phyloP scores from a whole-genome alignment of 164 flowering plant species.

The Dillenia suffruticosa region DNA sequence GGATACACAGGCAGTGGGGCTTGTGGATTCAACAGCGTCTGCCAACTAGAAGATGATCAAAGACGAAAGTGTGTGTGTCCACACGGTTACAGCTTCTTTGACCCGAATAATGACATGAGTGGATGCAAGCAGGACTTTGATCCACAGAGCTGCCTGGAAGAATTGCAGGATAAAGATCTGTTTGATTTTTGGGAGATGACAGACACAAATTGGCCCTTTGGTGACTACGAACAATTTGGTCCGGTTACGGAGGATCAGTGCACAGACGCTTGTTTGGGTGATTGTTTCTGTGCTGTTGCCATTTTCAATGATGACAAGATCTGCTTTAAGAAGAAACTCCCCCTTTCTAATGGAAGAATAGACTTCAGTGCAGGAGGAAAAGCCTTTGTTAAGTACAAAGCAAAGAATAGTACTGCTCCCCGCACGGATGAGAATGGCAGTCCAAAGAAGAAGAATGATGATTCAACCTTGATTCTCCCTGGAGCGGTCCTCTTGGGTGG shows the following conservation, averaged over 20 bases:
- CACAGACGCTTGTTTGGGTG: conserved; percentile 13
- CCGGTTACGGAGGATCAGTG: conserved; percentile 2
- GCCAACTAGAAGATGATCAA: not conserved
- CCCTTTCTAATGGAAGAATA: conserved; percentile 11
- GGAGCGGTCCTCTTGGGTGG: conserved; percentile 5
- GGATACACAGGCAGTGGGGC: too few species aligned
- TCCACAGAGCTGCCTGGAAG: not conserved
- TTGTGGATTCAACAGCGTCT: too few species aligned
- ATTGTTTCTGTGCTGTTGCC: conserved; percentile 19
- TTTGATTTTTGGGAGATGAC: not conserved
- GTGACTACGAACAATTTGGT: not conserved
- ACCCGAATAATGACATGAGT: not conserved
- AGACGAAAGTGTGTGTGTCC: not conserved
- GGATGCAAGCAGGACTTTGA: conserved; percentile 5
- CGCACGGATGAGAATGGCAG: not conserved
- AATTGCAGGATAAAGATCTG: not conserved
- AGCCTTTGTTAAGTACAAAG: conserved; percentile 15
- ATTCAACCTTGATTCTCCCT: not conserved
- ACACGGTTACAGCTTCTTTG: not conserved
- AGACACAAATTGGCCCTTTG: conserved; percentile 7
- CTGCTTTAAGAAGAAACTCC: conserved; percentile 21
- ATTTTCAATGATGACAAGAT: not conserved
- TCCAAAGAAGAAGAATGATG: not conserved
- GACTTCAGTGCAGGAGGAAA: not conserved
- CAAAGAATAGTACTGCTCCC: conserved; percentile 1